Evolutionary conservation across 2,329 filamentous ascomycete species (phyloP).

Genomic region (Coleophoma cylindrospora): DNA sequence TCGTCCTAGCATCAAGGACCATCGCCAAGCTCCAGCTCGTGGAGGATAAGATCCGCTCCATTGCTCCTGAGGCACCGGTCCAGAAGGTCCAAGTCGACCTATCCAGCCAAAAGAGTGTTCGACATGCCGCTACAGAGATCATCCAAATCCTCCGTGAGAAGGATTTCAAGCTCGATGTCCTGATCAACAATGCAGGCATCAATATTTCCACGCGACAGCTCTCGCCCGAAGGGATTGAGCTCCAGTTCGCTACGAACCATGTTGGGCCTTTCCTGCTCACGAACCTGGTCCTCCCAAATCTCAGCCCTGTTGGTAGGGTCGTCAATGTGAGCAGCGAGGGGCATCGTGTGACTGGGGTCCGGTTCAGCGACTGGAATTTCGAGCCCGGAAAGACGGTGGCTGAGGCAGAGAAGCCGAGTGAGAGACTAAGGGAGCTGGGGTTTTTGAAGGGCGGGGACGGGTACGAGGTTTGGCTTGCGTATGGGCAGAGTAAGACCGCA

Average conservation of each 20-base stretch:
- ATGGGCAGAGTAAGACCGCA: slow-evolving; percentile 40
- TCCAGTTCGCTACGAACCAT: slow-evolving; percentile 16
- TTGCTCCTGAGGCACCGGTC: slow-evolving; percentile 25
- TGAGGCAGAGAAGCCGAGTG: slow-evolving; percentile 6
- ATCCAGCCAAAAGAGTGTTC: slow-evolving; percentile 23
- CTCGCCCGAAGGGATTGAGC: slow-evolving; percentile 10
- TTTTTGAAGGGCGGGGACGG: slow-evolving; percentile 8
- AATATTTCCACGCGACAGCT: slow-evolving; percentile 3
- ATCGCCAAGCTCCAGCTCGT: slow-evolving; percentile 25
- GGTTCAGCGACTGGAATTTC: slow-evolving; percentile 15
- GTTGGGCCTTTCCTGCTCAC: slow-evolving; percentile 15
- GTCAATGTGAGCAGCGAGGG: slow-evolving; percentile 13
- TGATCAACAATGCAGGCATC: slow-evolving; percentile 19
- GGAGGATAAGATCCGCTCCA: slow-evolving; percentile 13
- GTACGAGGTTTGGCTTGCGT: slow-evolving; percentile 23
- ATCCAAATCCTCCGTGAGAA: neutral
- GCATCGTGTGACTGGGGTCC: slow-evolving; percentile 21
- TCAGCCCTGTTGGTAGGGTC: slow-evolving; percentile 4
- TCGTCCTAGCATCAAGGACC: slow-evolving; percentile 31
- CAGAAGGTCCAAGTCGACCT: slow-evolving; percentile 33
- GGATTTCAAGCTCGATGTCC: slow-evolving; percentile 9
- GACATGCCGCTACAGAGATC: slow-evolving; percentile 4
- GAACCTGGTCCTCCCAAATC: slow-evolving; percentile 6
- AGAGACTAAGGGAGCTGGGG: slow-evolving; percentile 3
- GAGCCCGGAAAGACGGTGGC: slow-evolving; percentile 14